These are phyloP conservation scores for Cercospora beticola DNA, from an alignment of 2,329 filamentous ascomycete genomes.

Conservation along the genomic window DNA sequence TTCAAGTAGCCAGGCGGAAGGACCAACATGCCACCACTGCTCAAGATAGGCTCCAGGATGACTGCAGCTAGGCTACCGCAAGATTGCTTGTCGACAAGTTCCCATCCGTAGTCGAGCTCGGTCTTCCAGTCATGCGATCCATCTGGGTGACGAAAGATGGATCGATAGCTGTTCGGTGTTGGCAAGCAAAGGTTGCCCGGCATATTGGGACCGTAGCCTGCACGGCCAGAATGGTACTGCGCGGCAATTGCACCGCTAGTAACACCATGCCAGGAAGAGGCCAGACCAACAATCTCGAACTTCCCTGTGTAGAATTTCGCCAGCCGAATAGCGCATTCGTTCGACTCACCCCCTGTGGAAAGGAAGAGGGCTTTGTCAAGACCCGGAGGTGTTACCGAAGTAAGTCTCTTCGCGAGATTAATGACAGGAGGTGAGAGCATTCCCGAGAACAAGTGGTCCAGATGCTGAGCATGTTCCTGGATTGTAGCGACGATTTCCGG, in stretches of 20 bases:
- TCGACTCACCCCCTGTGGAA: constrained; percentile 55
- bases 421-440: constrained; percentile 61
- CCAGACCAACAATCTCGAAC: constrained; percentile 63
- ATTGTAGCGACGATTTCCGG: constrained; percentile 59
- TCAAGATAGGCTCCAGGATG: constrained; percentile 62
- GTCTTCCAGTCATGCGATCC: background rate
- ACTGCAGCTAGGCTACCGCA: constrained; percentile 63
- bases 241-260: constrained; percentile 55
- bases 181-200: constrained; percentile 48
- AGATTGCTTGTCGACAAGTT: constrained; percentile 43
- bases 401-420: constrained; percentile 54
- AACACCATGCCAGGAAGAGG: constrained; percentile 62
- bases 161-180: background rate
- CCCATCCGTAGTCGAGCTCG: background rate
- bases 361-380: constrained; percentile 60
- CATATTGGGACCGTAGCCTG: constrained; percentile 49
- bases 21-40: constrained; percentile 60
- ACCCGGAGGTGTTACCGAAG: constrained; percentile 48
- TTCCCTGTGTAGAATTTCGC: constrained; percentile 65
- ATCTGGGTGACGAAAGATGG: background rate
- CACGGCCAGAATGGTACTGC: constrained; percentile 56
- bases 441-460: constrained; percentile 60
- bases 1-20: constrained; percentile 60
- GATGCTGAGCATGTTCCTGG: constrained; percentile 48
- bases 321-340: constrained; percentile 63